phyloP scores from a whole-genome alignment of 768 basidiomycete genomes.

The Gelatoporia subvermispora region DNA sequence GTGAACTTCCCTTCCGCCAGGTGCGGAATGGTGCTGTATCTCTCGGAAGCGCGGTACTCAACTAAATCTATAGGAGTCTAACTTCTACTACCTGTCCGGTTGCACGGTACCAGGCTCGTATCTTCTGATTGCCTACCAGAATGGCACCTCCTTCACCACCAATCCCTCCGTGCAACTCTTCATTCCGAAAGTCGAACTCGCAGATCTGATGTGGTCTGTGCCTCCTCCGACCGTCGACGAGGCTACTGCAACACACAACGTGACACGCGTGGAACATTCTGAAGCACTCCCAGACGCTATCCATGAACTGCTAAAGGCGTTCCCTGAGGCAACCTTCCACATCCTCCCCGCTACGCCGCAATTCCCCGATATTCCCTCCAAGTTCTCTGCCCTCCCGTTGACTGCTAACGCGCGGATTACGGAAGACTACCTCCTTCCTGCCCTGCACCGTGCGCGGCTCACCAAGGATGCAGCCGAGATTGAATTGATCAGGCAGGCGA shows the following conservation, averaged over 20 bases:
- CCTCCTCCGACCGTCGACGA: conserved; percentile 68
- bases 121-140: conserved; percentile 55
- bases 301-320: conserved; percentile 39
- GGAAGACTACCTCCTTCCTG: conserved; percentile 64
- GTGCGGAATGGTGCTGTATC: conserved; percentile 13
- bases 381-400: conserved; percentile 34
- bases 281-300: conserved; percentile 42
- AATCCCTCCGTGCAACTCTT: conserved; percentile 57
- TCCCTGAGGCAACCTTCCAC: conserved; percentile 59
- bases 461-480: conserved; percentile 77
- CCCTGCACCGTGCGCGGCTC: conserved; percentile 77
- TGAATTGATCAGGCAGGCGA: conserved; percentile 69
- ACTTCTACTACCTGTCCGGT: conserved; percentile 85
- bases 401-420: conserved; percentile 37
- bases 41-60: not conserved
- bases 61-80: conserved; percentile 53
- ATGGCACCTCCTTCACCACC: conserved; percentile 39
- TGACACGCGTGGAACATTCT: conserved; percentile 53
- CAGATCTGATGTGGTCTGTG: conserved; percentile 84
- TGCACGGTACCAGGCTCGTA: conserved; percentile 70
- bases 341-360: conserved; percentile 52
- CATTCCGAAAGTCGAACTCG: conserved; percentile 70
- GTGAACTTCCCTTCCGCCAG: conserved; percentile 66
- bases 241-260: conserved; percentile 50
- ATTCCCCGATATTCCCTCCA: conserved; percentile 46